Base-by-base conservation (phyloP, 179 eudicot species). In the Vitellaria paradoxa region DNA sequence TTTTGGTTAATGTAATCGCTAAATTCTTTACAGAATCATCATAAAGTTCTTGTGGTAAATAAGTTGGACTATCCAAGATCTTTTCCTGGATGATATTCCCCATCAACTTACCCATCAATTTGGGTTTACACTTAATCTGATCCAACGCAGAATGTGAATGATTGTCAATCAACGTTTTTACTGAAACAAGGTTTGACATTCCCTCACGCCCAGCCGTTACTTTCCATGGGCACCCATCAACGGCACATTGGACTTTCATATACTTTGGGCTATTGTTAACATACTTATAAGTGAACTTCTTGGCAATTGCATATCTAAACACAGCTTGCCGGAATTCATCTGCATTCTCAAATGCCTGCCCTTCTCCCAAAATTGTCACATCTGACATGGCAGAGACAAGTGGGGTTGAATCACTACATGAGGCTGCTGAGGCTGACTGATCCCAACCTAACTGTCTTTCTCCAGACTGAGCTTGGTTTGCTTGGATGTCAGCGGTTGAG, bases 181-280 rank as follows among this genome's bases (percentile, higher is more conserved):
- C 40, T 26, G 67, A 63, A 63, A 63, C 40, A 21, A 8, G 30
- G 30, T 63, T 63, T 63, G 67, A 21, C 6, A 40, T 9, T 26
- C 67, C 40, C 42, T 63, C 76, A n/a, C 50, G 49, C 30, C 76
- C 59, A 10, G 81, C 65, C 4, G 71, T 72, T 40, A 78, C n/a
- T 47, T 72, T 62, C 69, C 76, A 78, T 26, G 73, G 74, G 70
- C 80, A 78, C 42, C 76, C 70, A n/a, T 78, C 76, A 20, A 69
- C 66, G 17, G 56, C 65, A 65, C 81, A 78, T 64, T 46, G 63
- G 10, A 73, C 71, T 68, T 59, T 71, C 42, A 78, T 59, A 71
- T 75, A 67, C 40, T 72, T 47, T 13, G 40, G 37, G 37, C 52
- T 55, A 50, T 78, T 78, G 64, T 72, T 61, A 55, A 46, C 26